Evolutionary conservation across 73 alveolate genomes (phyloP), one percentile per base, ranked within the genome.

Genomic region (Stentor roeselii): DNA sequence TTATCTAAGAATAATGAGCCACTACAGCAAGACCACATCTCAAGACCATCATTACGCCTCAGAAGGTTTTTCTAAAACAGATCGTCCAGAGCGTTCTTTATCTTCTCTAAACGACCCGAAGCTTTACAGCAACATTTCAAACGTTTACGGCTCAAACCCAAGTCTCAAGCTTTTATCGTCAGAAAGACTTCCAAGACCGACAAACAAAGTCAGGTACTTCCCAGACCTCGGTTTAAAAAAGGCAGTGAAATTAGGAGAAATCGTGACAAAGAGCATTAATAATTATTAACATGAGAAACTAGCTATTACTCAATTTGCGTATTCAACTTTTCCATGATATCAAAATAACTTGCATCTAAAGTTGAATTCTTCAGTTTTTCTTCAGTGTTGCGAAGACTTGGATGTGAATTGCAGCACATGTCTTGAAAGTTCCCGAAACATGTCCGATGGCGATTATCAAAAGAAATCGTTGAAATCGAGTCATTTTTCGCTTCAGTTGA

Each of bases 381-480:
- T 50, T 50, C 67, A 50, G 6, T 50, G 6, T 11, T 50, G 30
- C 67, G 6, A 50, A 11, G 30, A 50, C 21, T 6, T 50, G 6
- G 6, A 50, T 6, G 6, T 21, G 21, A 11, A 67, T 67, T 32
- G 80, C 80, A 67, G 80, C 80, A 67, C 80, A 67, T 67, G 2
- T 67, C 37, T 67, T 27, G 34, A 2, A 67, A 67, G 80, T 67
- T 67, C 14, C 37, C 34, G 0, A 67, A 21, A 21, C 37, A 21
- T n/a, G 42, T 34, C 34, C 34, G 37, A 1, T 34, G 41, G 21
- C 42, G 41, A 21, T n/a, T 30, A 40, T 21, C n/a, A 67, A 67
- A 67, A 1, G 50, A 30, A n/a, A 67, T 34, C 14, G n/a, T 67
- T 27, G 37, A 67, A 2, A 21, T 40, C 14, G n/a, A 15, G 27